Percentiles rank a stretch among this genome's conserved stretches.
These are phyloP conservation scores for Primulina eburnea DNA, from an alignment of 257 asterid genomes.

Conservation along the genomic window DNA sequence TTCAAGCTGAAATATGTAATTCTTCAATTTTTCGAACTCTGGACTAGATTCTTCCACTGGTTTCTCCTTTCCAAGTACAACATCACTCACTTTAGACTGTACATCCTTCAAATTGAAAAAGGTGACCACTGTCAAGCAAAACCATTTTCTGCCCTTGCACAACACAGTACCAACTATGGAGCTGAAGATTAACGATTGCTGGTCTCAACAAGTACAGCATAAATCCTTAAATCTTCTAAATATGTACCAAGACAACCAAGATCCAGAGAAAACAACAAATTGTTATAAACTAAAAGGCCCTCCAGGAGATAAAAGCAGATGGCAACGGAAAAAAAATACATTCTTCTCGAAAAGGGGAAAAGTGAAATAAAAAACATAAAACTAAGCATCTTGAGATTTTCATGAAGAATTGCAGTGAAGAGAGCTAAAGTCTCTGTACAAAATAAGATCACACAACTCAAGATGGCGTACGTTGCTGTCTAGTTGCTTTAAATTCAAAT, in stretches of 20 bases:
- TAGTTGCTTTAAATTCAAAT: background rate
- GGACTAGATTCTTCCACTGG: slow-evolving; percentile 93
- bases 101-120: slow-evolving; percentile 58
- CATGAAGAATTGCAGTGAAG: background rate
- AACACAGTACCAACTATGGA: background rate
- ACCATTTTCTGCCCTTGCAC: slow-evolving; percentile 9
- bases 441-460: slow-evolving; percentile 1
- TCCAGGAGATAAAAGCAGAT: background rate
- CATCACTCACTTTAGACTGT: slow-evolving; percentile 93
- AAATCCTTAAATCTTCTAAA: background rate
- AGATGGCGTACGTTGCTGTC: slow-evolving; percentile 1
- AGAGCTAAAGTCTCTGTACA: background rate
- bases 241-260: slow-evolving; percentile 1
- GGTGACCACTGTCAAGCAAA: slow-evolving; percentile 21
- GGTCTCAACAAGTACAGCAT: slow-evolving; percentile 1
- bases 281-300: slow-evolving; percentile 5
- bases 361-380: background rate
- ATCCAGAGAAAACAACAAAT: slow-evolving; percentile 10
- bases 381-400: background rate
- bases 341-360: background rate
- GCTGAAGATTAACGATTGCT: background rate
- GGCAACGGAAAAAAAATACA: background rate
- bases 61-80: slow-evolving; percentile 95
- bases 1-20: slow-evolving; percentile 86
- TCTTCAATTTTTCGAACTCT: slow-evolving; percentile 86